Evolutionary conservation across 2,329 filamentous ascomycete species (phyloP).

Genomic region (Chrysoporthe deuterocubensis): DNA sequence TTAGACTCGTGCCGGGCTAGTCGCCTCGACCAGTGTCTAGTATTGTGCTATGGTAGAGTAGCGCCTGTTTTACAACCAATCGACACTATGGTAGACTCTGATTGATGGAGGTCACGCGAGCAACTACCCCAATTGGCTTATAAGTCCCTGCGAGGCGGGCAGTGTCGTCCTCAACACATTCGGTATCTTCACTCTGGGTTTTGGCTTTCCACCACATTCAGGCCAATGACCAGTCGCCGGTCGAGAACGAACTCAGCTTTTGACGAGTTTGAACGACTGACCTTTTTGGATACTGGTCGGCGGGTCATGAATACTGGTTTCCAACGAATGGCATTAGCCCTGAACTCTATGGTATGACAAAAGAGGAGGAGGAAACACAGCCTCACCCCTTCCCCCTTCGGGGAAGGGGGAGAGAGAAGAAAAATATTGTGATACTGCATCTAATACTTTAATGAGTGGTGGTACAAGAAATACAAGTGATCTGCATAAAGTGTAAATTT

Average conservation of each 20-base stretch:
- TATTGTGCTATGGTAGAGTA: not conserved
- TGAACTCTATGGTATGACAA: not conserved
- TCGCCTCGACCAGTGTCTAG: not conserved
- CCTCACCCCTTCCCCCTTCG: no score
- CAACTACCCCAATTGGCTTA: not conserved
- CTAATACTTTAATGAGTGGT: not conserved
- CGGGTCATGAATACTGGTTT: not conserved
- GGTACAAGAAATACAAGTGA: not conserved
- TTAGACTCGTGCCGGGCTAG: not conserved
- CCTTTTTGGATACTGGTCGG: no score
- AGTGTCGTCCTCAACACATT: not conserved
- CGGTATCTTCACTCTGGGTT: not conserved
- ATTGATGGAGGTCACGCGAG: not conserved
- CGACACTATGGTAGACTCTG: not conserved
- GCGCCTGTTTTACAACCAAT: not conserved
- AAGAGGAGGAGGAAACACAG: no score
- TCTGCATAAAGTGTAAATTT: no score
- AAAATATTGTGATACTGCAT: not conserved
- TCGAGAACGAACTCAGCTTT: no score
- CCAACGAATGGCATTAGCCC: not conserved
- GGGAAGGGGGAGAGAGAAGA: not conserved
- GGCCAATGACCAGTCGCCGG: no score
- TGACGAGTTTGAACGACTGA: no score
- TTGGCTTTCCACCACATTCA: not conserved
- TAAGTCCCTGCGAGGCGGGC: no score